Evolutionary conservation across 805 yeast genomes (phyloP).

Genomic region (Ogataea paradorogensis): DNA sequence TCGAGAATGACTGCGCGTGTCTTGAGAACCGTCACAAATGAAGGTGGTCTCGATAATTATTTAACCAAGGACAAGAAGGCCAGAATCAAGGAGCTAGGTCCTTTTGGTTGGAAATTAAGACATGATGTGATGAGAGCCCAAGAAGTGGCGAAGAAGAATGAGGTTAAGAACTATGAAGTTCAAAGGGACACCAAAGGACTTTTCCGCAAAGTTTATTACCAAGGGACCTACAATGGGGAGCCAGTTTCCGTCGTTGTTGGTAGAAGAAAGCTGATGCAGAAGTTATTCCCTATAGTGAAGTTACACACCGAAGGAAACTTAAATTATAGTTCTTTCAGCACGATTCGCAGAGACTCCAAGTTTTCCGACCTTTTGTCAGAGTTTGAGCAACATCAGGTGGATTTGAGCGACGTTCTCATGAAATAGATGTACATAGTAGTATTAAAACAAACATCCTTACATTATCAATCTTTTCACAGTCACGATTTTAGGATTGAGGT

Average conservation of each 20-base stretch:
- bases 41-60: constrained; percentile 93
- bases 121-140: constrained; percentile 60
- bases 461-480: constrained; percentile 8
- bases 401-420: constrained; percentile 28
- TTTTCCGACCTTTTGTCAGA: constrained; percentile 48
- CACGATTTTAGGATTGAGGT: constrained; percentile 8
- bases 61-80: constrained; percentile 83
- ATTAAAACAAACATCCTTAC: constrained; percentile 11
- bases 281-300: constrained; percentile 51
- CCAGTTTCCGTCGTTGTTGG: constrained; percentile 57
- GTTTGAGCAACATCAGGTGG: constrained; percentile 44
- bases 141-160: constrained; percentile 39
- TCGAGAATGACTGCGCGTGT: constrained; percentile 76
- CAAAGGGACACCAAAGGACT: constrained; percentile 30
- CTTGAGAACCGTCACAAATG: constrained; percentile 80
- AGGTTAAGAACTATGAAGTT: constrained; percentile 34
- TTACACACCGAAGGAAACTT: constrained; percentile 40
- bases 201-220: constrained; percentile 45
- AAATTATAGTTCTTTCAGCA: constrained; percentile 46
- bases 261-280: constrained; percentile 56
- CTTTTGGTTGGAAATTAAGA: constrained; percentile 87
- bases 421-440: constrained; percentile 6
- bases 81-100: constrained; percentile 88
- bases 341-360: constrained; percentile 41
- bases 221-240: constrained; percentile 40